Evolutionary conservation across 169 alveolate genomes (phyloP), one percentile per base, ranked within the genome.

Genomic region (Eimeria falciformis): DNA sequence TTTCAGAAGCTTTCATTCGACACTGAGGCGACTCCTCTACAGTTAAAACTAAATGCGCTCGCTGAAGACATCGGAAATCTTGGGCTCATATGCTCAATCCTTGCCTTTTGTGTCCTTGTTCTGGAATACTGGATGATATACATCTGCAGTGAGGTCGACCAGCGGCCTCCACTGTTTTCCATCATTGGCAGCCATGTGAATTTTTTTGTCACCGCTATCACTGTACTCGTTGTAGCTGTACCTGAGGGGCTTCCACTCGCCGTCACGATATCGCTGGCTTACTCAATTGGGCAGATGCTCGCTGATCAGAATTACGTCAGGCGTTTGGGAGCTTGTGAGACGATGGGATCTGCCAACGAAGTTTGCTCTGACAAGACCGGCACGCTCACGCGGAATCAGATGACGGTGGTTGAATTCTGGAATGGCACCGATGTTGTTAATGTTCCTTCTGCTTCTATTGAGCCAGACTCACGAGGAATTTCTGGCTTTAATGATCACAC

Each of bases 311-410:
- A 93, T 92, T 93, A 88, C 53, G 95, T 93, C 27, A 17, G 95
- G 69, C 69, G 95, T 17, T 85, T 87, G 45, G 92, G 90, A 18
- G 95, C 95, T n/a, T 92, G 95, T 73, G 95, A 99, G 95, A 99
- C 99, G 17, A 95, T 99, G 91, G 99, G 99, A 2, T 98, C 99
- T 91, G 98, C 99, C 1, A 98, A 99, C 3, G 98, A 98, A 27
- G 98, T 99, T 58, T 99, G 99, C 91, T 96, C 99, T 29, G 99
- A 98, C 94, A 99, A 99, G 94, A 99, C 99, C 1, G 99, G 99
- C 69, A 99, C 99, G 11, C 94, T 99, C 11, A 99, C 99, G 45
- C 98, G 99, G 12, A 98, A 98, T 93, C 98, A 98, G 88, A 99
- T 99, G 99, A 95, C 98, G 29, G 98, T 78, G 98, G 62, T 94